Evolutionary conservation across 305 asterid genomes (phyloP), one percentile per base, ranked within the genome.

Genomic region (Fraxinus paxiana): DNA sequence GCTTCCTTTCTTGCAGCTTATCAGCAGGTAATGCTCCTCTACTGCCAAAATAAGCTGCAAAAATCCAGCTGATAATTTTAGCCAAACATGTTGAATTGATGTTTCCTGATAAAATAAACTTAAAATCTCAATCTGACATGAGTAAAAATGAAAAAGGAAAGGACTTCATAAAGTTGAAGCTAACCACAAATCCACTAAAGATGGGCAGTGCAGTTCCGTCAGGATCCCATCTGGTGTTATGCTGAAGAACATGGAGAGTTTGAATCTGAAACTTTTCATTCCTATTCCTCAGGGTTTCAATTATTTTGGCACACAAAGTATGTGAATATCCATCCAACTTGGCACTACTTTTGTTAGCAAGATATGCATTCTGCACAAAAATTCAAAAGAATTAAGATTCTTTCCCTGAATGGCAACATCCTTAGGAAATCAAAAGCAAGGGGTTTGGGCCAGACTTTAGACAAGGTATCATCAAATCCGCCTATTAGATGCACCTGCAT

Each of bases 401-500:
- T 59, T 73, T 75, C 63, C 73, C 88, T 33, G 13, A 76, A 71
- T 69, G 81, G 85, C 59, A 73, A 41, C 54, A 82, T 77, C 34
- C 78, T 79, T 28, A 63, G 51, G 77, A 85, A 85, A 77, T 76
- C 72, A 82, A 84, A 85, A 46, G 79, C 48, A 83, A 77, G 84
- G 75, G 85, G 82, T 70, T 35, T 78, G 79, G 85, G 85, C 77
- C 91, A 85, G 83, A 95, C 99, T 80, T 91, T 82, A 85, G 88
- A 86, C 9, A 90, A 80, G 85, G 88, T 81, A 77, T 96, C 99
- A 84, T 92, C 94, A 81, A 88, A 94, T 22, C 93, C 97, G 76
- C 98, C 99, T 22, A 94, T 72, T 79, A 94, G 86, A 92, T 96
- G 97, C 86, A 94, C 99, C 99, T 95, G 95, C 89, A 90, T 43